Evolutionary conservation across 164 flowering plant genomes (phyloP).

Genomic region (Annona cherimola): DNA sequence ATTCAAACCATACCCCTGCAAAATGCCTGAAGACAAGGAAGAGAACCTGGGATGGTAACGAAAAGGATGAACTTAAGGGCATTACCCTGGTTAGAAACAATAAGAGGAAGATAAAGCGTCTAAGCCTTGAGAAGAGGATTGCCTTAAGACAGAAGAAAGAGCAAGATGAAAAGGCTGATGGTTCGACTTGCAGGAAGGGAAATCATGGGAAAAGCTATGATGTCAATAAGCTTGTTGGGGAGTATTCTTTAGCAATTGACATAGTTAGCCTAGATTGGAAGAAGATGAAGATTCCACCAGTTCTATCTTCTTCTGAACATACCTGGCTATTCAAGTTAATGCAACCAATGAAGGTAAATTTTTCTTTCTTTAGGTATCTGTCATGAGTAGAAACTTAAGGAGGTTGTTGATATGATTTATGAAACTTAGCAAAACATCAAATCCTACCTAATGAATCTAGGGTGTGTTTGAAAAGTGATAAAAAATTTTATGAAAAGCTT

Average conservation of each 20-base stretch:
- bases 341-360: conserved; percentile 85
- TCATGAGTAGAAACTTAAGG: background rate
- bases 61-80: conserved; percentile 18
- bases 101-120: conserved; percentile 37
- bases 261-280: conserved; percentile 85
- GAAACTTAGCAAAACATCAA: background rate
- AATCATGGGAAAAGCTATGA: conserved; percentile 14
- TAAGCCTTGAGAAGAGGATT: conserved; percentile 75
- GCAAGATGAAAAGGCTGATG: conserved; percentile 17
- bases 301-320: conserved; percentile 84
- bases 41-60: conserved; percentile 26
- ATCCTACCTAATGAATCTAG: background rate
- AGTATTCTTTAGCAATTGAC: conserved; percentile 61
- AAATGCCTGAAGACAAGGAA: conserved; percentile 33
- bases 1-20: conserved; percentile 15
- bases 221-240: conserved; percentile 65
- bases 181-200: conserved; percentile 15
- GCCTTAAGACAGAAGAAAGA: conserved; percentile 37
- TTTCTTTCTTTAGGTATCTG: background rate
- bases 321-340: conserved; percentile 78
- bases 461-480: no score
- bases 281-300: conserved; percentile 94
- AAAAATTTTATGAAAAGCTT: no score
- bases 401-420: background rate
- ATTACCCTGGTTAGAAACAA: conserved; percentile 43